Percentiles rank a stretch among this genome's conserved stretches.
Evolutionary conservation across 2,329 filamentous ascomycete species (phyloP).

Genomic region (Trichoderma cornu-damae): DNA sequence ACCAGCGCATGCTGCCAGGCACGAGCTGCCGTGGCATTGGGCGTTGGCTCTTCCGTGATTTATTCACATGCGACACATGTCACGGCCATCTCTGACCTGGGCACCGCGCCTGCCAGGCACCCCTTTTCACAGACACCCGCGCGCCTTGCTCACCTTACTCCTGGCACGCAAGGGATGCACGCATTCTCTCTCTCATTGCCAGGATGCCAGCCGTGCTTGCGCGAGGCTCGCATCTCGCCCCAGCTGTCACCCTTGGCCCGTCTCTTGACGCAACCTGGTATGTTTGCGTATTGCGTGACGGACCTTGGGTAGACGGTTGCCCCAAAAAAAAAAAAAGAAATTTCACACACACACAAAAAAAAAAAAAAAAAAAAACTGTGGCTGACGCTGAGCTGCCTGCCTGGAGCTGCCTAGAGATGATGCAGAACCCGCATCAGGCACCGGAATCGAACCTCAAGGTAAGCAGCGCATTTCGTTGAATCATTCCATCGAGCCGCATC

Average conservation of each 20-base stretch:
- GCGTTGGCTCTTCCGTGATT: background rate
- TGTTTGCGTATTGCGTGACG: too few relatives aligned
- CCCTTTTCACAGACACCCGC: background rate
- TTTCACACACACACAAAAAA: too few relatives aligned
- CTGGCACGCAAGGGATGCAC: conserved; percentile 18
- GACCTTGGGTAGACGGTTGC: background rate
- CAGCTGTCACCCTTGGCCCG: background rate
- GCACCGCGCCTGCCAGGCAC: background rate
- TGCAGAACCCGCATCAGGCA: conserved; percentile 8
- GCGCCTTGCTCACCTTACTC: background rate
- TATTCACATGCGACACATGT: background rate
- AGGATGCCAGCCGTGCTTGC: background rate
- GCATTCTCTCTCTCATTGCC: conserved; percentile 7
- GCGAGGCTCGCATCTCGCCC: background rate
- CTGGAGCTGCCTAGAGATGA: conserved; percentile 7
- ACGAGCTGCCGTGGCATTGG: background rate
- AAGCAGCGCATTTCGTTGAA: background rate
- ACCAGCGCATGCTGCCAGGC: too few relatives aligned
- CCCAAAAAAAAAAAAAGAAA: too few relatives aligned
- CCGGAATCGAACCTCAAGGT: background rate
- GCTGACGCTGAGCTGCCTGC: background rate
- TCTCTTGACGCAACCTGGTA: conserved; percentile 12
- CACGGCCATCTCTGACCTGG: background rate
- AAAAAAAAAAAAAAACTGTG: background rate
- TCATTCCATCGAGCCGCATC: background rate